Evolutionary conservation across 305 asterid genomes (phyloP), one percentile per base, ranked within the genome.

Genomic region (Fraxinus xanthoxyloides): DNA sequence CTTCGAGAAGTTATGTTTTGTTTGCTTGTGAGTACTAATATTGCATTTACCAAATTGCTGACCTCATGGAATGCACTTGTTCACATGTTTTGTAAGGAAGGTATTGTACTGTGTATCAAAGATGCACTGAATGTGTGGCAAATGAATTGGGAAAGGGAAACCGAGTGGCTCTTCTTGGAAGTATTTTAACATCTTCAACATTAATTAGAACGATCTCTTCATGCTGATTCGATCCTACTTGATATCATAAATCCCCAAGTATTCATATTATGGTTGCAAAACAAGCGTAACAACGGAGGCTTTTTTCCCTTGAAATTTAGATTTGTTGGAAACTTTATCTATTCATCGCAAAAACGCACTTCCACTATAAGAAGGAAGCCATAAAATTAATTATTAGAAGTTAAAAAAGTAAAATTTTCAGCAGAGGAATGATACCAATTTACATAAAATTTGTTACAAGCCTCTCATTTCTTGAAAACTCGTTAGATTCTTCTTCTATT

Each of bases 401-500:
- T 21, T 21, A 59, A 36, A 35, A n/a, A 54, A 54, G 56, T n/a
- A 76, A 15, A 80, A 36, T 59, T 30, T 54, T 13, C 26, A n/a
- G 59, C 17, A 2, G 7, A 72, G 78, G 82, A 31, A 61, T 48
- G 75, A 30, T 2, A 40, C 30, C 70, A 81, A 48, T 19, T 34
- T 76, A 21, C 13, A 15, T 32, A 56, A 69, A 79, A 75, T 30
- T 78, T 24, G 54, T 72, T 38, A 28, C 8, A 79, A 17, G 31
- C 85, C 48, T 70, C 63, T 38, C 76, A 4, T n/a, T 12, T 51
- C 4, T 12, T 30, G 10, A 40, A 72, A 75, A 51, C 73, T 48
- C 35, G 34, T 84, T 85, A 93, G 83, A 93, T 93, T 89, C 97
- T 88, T 89, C 98, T 88, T 88, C 97, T 86, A 75, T 89, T 90